Evolutionary conservation across 805 yeast species (phyloP), one percentile per base, ranked within the genome.

Genomic region (Lipomyces lipofer): DNA sequence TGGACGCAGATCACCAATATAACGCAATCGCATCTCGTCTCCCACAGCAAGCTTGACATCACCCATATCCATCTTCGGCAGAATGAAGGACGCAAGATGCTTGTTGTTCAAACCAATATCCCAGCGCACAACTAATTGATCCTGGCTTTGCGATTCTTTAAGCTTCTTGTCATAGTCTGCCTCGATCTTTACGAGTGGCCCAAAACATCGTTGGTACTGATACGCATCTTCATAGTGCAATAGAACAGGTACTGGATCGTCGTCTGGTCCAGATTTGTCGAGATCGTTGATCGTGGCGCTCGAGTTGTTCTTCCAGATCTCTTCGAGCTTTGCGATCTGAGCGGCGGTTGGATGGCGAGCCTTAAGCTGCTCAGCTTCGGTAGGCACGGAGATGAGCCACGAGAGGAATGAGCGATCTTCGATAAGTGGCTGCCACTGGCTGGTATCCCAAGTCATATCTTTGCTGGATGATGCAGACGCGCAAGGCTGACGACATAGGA

Each of bases 401-500:
- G 88, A 73, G 52, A 91, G 73, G 54, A 91, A 80, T 59, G 81
- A 84, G 35, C 95, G 76, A 60, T 88, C 85, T 60, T 86, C 92
- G 52, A 91, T 87, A 51, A 91, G 73, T 0, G 96, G 79, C 65
- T 85, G 88, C 97, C 97, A 91, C 56, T 86, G 85, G 39, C 76
- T 79, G 0, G 91, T 84, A 64, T 89, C 96, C 97, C 97, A 91
- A 64, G 84, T 83, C 27, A 78, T 72, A 68, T 86, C 88, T 60
- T 85, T 83, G 1, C 95, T 84, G 6, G 70, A 54, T 4, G 71
- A 51, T 17, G 61, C 59, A 3, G 67, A 58, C 4, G 75, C 71
- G 70, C 97, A 91, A 0, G 97, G 97, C 51, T 88, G 74, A 52
- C 97, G 81, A 71, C 97, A 91, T 45, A 91, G 70, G 40, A 90